These are phyloP conservation scores for Hypomyces perniciosus DNA, from an alignment of 2,329 filamentous ascomycete genomes.

Conservation along the genomic window DNA sequence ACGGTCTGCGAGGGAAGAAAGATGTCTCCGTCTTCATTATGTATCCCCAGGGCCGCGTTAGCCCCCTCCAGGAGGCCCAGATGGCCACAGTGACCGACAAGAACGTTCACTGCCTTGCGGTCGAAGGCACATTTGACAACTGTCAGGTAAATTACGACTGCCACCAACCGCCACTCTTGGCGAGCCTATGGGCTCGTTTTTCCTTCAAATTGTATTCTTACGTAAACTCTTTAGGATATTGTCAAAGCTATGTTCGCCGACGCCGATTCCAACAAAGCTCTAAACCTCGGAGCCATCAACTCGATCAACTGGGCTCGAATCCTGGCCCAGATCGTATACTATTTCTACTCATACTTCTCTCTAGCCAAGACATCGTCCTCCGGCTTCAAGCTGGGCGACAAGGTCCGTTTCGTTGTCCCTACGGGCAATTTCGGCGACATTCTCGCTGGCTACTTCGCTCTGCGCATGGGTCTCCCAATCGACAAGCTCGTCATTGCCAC, in stretches of 20 bases:
- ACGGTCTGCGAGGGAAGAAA: constrained; percentile 89
- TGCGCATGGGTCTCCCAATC: constrained; percentile 79
- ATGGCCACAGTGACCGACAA: constrained; percentile 91
- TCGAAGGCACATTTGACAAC: constrained; percentile 90
- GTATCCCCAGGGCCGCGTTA: constrained; percentile 84
- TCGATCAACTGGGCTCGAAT: constrained; percentile 96
- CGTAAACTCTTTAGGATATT: constrained; percentile 83
- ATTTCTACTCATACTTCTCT: constrained; percentile 90
- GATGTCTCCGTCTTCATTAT: constrained; percentile 96
- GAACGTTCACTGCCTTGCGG: constrained; percentile 88
- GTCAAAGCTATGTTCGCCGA: constrained; percentile 92
- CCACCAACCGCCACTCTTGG: background rate
- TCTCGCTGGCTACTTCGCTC: constrained; percentile 86
- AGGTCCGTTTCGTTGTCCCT: constrained; percentile 80
- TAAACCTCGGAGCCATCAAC: constrained; percentile 89
- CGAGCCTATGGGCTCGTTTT: background rate
- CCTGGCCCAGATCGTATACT: constrained; percentile 94
- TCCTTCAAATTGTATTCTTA: constrained; percentile 66
- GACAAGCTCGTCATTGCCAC: constrained; percentile 90
- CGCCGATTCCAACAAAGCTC: constrained; percentile 69
- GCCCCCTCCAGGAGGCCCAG: constrained; percentile 88
- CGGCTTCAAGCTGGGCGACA: constrained; percentile 56
- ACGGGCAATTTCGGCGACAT: constrained; percentile 98
- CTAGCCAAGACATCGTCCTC: constrained; percentile 56
- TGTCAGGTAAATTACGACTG: constrained; percentile 59